These are phyloP conservation scores for Aspergillus neoniger DNA, from an alignment of 2,329 filamentous ascomycete genomes.

Conservation along the genomic window DNA sequence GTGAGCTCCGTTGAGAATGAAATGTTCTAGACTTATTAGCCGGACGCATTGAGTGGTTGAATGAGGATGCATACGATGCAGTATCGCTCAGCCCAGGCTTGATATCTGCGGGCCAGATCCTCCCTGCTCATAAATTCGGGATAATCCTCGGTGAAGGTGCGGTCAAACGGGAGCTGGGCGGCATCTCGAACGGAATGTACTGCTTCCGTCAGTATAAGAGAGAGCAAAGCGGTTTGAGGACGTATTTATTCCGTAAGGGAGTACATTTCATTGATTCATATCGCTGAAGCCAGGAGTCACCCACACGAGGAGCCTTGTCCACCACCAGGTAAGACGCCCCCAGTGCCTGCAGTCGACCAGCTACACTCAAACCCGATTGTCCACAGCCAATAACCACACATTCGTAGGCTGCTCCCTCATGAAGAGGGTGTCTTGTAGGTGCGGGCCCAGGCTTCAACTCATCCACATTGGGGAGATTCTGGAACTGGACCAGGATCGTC, in stretches of 20 bases:
- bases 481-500: not conserved
- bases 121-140: not conserved
- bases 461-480: not conserved
- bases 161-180: not conserved
- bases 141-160: not conserved
- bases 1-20: not conserved
- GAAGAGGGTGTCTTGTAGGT: not conserved
- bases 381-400: slow-evolving; percentile 43
- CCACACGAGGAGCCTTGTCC: slow-evolving; percentile 45
- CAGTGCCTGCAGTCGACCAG: slow-evolving; percentile 48
- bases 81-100: not conserved
- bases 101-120: not conserved
- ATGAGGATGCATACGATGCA: not conserved
- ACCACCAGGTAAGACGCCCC: slow-evolving; percentile 48
- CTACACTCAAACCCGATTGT: slow-evolving; percentile 48
- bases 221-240: no score
- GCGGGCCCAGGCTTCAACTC: not conserved
- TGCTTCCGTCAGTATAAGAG: not conserved
- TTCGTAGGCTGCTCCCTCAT: not conserved
- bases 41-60: no score
- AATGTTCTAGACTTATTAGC: not conserved
- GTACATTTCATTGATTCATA: slow-evolving; percentile 47
- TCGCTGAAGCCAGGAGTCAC: slow-evolving; percentile 50
- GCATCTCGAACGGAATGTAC: not conserved
- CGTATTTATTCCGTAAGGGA: no score